phyloP scores from a whole-genome alignment of 1,284 basidiomycete species.

The Irpex sp. region DNA sequence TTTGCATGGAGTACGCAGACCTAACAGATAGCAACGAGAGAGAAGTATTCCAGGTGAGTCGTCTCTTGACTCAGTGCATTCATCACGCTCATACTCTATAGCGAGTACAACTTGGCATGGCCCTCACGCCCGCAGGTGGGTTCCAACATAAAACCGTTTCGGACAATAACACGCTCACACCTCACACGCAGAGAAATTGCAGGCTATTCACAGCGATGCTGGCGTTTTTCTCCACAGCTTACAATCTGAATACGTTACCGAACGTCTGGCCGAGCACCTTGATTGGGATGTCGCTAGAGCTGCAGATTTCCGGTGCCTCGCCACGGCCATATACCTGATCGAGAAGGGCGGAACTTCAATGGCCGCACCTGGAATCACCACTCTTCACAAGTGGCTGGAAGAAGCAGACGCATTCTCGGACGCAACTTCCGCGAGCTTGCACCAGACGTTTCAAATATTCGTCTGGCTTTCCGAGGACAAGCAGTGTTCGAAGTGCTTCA shows the following conservation, averaged over 20 bases:
- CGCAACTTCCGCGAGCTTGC: conserved; percentile 32
- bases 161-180: too few species aligned
- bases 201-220: conserved; percentile 53
- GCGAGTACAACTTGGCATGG: conserved; percentile 77
- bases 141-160: background rate
- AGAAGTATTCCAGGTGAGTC: conserved; percentile 69
- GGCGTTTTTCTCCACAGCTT: conserved; percentile 51
- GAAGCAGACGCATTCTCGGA: conserved; percentile 29
- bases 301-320: conserved; percentile 59
- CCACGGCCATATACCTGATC: conserved; percentile 50
- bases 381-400: conserved; percentile 47
- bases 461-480: conserved; percentile 33
- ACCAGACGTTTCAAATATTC: conserved; percentile 43
- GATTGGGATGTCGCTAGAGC: conserved; percentile 61
- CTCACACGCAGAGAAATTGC: conserved; percentile 50
- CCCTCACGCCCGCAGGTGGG: conserved; percentile 63
- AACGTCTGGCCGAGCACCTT: conserved; percentile 36
- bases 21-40: conserved; percentile 56
- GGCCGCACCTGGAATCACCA: conserved; percentile 23
- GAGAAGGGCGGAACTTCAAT: conserved; percentile 19
- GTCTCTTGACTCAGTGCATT: background rate
- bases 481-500: conserved; percentile 25
- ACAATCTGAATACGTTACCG: conserved; percentile 39
- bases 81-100: conserved; percentile 20
- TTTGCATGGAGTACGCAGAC: conserved; percentile 69